These are phyloP conservation scores for Leucocoprinus sp. DNA, from an alignment of 768 basidiomycete species.

Conservation along the genomic window DNA sequence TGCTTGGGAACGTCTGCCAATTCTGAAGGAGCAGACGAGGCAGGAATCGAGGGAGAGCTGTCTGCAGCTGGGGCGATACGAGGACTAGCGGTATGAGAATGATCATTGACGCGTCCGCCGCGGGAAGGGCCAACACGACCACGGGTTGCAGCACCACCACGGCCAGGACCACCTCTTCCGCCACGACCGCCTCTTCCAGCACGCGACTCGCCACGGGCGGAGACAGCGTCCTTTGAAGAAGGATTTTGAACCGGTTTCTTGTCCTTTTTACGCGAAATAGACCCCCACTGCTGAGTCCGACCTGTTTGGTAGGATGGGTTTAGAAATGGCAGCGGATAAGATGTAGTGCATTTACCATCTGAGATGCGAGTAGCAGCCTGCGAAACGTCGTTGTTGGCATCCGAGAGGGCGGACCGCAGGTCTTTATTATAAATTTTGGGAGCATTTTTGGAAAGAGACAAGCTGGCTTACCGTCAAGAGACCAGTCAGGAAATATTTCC, in stretches of 20 bases:
- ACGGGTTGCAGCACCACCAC: slow-evolving; percentile 41
- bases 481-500: slow-evolving; percentile 65
- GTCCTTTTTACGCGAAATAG: slow-evolving; percentile 82
- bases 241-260: slow-evolving; percentile 52
- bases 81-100: slow-evolving; percentile 28
- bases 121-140: slow-evolving; percentile 40
- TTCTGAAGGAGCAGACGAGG: slow-evolving; percentile 20
- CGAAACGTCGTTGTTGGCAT: slow-evolving; percentile 62
- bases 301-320: slow-evolving; percentile 34
- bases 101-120: slow-evolving; percentile 31
- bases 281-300: slow-evolving; percentile 71
- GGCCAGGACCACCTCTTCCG: slow-evolving; percentile 51
- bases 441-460: slow-evolving; percentile 5
- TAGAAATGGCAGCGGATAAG: slow-evolving; percentile 14
- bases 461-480: slow-evolving; percentile 49
- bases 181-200: slow-evolving; percentile 55
- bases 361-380: slow-evolving; percentile 65
- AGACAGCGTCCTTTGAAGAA: slow-evolving; percentile 43
- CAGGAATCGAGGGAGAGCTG: slow-evolving; percentile 15
- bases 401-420: slow-evolving; percentile 58
- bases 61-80: slow-evolving; percentile 18
- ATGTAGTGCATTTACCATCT: slow-evolving; percentile 45
- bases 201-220: slow-evolving; percentile 45
- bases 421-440: slow-evolving; percentile 31
- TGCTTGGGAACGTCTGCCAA: slow-evolving; percentile 11